phyloP scores from a whole-genome alignment of 176 grass and related monocot species.

The Secale cereale region DNA sequence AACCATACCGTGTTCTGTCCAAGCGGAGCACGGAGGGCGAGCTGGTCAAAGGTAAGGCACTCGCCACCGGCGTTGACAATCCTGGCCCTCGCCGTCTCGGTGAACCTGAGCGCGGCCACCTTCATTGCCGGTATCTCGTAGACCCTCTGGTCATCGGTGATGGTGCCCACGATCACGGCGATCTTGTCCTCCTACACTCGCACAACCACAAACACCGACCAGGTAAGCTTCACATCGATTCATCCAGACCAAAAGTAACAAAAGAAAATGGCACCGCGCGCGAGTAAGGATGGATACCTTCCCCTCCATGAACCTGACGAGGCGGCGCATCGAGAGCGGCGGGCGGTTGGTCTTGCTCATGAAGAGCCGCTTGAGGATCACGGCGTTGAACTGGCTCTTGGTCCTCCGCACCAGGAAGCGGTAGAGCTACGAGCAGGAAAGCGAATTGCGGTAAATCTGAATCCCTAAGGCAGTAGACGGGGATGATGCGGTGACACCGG shows the following conservation, averaged over 20 bases:
- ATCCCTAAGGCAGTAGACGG: not conserved
- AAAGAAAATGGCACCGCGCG: not conserved
- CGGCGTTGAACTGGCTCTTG: slow-evolving; percentile 67
- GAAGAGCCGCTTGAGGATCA: slow-evolving; percentile 79
- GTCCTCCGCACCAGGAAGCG: slow-evolving; percentile 80
- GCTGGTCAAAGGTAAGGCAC: slow-evolving; percentile 82
- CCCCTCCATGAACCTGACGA: slow-evolving; percentile 66
- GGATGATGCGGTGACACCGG: no score
- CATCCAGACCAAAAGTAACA: not conserved
- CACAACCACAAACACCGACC: not conserved
- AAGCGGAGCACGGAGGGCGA: slow-evolving; percentile 60
- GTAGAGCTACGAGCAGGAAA: slow-evolving; percentile 46
- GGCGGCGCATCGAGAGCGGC: slow-evolving; percentile 70
- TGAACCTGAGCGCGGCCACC: slow-evolving; percentile 73
- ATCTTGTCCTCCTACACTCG: slow-evolving; percentile 48
- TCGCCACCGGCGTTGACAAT: slow-evolving; percentile 73
- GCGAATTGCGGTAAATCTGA: not conserved
- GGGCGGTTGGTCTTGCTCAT: slow-evolving; percentile 86
- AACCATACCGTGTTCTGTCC: slow-evolving; percentile 61
- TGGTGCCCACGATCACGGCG: slow-evolving; percentile 71
- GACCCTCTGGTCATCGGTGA: slow-evolving; percentile 83
- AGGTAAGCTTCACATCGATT: not conserved
- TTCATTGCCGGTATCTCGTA: slow-evolving; percentile 70
- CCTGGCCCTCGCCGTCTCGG: slow-evolving; percentile 68
- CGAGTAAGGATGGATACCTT: slow-evolving; percentile 25